phyloP scores from a whole-genome alignment of 345 rosid genomes.

The Eucalyptus pauciflora region DNA sequence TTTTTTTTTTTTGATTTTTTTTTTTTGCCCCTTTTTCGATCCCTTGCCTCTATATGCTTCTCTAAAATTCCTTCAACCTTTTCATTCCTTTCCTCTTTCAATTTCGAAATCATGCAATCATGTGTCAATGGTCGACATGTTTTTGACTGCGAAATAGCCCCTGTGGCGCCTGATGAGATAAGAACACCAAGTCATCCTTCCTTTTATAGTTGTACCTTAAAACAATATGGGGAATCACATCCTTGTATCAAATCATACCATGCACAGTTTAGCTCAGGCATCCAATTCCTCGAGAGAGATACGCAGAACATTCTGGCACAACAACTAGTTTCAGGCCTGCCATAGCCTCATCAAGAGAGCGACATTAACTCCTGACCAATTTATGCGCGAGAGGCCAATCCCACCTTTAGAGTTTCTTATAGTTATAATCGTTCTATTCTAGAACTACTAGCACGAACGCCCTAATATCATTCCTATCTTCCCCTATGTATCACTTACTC shows the following conservation, averaged over 20 bases:
- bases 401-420: neutral
- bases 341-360: neutral
- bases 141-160: neutral
- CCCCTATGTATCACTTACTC: neutral
- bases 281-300: neutral
- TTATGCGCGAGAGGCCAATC: neutral
- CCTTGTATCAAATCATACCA: accelerated
- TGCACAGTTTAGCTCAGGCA: neutral
- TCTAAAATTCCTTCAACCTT: neutral
- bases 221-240: too few relatives aligned
- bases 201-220: neutral
- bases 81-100: neutral
- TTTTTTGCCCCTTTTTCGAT: neutral
- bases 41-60: neutral
- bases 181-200: neutral
- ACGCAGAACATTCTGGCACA: accelerated
- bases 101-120: neutral
- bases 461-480: neutral
- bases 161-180: accelerated
- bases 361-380: too few relatives aligned
- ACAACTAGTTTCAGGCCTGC: accelerated
- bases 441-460: neutral
- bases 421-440: too few relatives aligned
- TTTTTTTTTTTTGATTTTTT: too few relatives aligned
- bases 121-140: neutral